Conservation (phyloP, 2,329 filamentous ascomycete genomes). For the Sphaerostilbella broomeana region DNA sequence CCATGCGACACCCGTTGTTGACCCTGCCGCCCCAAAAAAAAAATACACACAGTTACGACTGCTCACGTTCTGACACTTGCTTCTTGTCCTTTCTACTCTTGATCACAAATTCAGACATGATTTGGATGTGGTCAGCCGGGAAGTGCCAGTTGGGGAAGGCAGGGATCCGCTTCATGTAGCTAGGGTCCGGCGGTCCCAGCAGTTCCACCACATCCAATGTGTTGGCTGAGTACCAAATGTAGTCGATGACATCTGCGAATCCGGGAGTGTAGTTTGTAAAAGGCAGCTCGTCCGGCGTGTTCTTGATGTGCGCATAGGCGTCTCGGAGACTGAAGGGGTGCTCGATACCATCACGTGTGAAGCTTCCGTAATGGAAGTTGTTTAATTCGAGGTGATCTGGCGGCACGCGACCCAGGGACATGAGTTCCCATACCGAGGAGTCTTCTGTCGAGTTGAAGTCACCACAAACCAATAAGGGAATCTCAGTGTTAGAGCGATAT, state of each 20-base stretch:
- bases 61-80: constrained; percentile 53
- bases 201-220: constrained; percentile 76
- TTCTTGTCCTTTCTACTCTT: constrained; percentile 82
- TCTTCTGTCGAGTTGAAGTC: constrained; percentile 90
- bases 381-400: constrained; percentile 75
- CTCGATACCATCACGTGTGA: constrained; percentile 84
- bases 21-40: constrained; percentile 25
- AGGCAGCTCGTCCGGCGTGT: constrained; percentile 74
- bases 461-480: constrained; percentile 85
- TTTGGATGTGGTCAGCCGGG: constrained; percentile 84
- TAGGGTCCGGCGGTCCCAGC: constrained; percentile 77
- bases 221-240: constrained; percentile 96
- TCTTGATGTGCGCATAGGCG: constrained; percentile 74
- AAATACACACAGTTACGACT: constrained; percentile 34
- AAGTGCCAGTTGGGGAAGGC: constrained; percentile 94
- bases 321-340: constrained; percentile 94
- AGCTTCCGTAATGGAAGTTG: constrained; percentile 81
- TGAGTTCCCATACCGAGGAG: constrained; percentile 86
- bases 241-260: constrained; percentile 91
- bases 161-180: constrained; percentile 79
- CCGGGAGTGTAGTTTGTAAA: constrained; percentile 96
- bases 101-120: constrained; percentile 84
- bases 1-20: constrained; percentile 23
- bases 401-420: constrained; percentile 71
- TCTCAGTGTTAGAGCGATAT: constrained; percentile 78